These are phyloP conservation scores for Lentinula novae-zelandiae DNA, from an alignment of 1,284 basidiomycete species.

Conservation along the genomic window DNA sequence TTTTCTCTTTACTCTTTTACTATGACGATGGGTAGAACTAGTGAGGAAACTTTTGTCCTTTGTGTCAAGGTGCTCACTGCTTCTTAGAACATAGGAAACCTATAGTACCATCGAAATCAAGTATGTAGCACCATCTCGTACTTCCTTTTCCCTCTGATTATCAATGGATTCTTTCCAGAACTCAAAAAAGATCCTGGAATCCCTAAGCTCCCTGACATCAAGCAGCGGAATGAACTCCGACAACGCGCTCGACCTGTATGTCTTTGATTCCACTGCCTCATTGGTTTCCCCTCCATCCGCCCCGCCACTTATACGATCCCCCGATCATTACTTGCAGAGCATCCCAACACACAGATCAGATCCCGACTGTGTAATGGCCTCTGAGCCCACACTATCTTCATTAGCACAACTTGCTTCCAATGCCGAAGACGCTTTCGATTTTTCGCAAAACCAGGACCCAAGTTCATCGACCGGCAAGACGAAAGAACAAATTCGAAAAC, in stretches of 20 bases:
- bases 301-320: background rate
- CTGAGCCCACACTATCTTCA: conserved; percentile 65
- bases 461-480: conserved; percentile 43
- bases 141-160: background rate
- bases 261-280: background rate
- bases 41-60: conserved; percentile 30
- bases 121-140: conserved; percentile 27
- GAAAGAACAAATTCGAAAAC: conserved; percentile 63
- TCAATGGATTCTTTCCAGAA: conserved; percentile 37
- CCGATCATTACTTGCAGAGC: conserved; percentile 1
- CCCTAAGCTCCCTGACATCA: conserved; percentile 70
- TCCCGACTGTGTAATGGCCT: conserved; percentile 65
- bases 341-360: conserved; percentile 27
- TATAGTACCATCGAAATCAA: conserved; percentile 49
- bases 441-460: conserved; percentile 23
- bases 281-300: conserved; percentile 10
- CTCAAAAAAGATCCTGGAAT: conserved; percentile 82
- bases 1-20: conserved; percentile 1
- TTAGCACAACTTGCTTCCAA: conserved; percentile 43
- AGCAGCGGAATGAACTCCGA: conserved; percentile 55
- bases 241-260: conserved; percentile 36
- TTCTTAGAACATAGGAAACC: conserved; percentile 41
- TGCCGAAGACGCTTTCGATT: conserved; percentile 25
- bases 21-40: conserved; percentile 54
- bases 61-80: conserved; percentile 4